A percentile compares a stretch with the other conserved stretches of the same genome.
phyloP scores from a whole-genome alignment of 2,329 filamentous ascomycete genomes.

The Colletotrichum eleusines region DNA sequence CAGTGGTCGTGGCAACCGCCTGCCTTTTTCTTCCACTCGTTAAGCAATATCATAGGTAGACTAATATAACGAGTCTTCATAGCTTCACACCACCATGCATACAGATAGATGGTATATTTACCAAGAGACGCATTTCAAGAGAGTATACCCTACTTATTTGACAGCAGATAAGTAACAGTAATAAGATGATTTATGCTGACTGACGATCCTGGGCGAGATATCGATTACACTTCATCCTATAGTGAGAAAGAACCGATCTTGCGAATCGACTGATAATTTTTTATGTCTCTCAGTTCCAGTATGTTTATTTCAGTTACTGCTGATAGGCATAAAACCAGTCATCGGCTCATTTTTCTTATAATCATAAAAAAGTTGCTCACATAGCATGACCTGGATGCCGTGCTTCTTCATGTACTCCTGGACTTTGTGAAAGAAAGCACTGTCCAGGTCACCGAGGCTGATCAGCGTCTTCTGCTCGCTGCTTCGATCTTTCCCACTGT shows the following conservation, averaged over 20 bases:
- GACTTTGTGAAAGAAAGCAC: not conserved
- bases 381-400: not conserved
- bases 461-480: slow-evolving; percentile 3
- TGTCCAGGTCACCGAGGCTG: not conserved
- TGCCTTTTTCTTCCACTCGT: too few relatives aligned
- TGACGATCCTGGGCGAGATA: too few relatives aligned
- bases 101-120: too few relatives aligned
- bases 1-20: too few relatives aligned
- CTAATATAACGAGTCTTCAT: too few relatives aligned
- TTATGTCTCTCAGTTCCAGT: not conserved
- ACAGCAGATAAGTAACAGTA: too few relatives aligned
- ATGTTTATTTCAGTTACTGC: not conserved
- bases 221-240: not conserved
- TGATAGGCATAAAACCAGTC: not conserved
- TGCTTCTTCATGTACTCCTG: slow-evolving; percentile 2
- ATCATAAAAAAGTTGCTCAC: slow-evolving; percentile 9
- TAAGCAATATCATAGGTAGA: too few relatives aligned
- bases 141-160: too few relatives aligned
- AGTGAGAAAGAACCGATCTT: not conserved
- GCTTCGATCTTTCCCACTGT: not conserved
- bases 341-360: not conserved
- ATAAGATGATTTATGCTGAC: too few relatives aligned
- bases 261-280: not conserved
- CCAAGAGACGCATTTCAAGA: too few relatives aligned
- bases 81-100: too few relatives aligned